These are phyloP conservation scores for Phyllosticta citribraziliensis DNA, from an alignment of 2,329 filamentous ascomycete species.

Conservation along the genomic window DNA sequence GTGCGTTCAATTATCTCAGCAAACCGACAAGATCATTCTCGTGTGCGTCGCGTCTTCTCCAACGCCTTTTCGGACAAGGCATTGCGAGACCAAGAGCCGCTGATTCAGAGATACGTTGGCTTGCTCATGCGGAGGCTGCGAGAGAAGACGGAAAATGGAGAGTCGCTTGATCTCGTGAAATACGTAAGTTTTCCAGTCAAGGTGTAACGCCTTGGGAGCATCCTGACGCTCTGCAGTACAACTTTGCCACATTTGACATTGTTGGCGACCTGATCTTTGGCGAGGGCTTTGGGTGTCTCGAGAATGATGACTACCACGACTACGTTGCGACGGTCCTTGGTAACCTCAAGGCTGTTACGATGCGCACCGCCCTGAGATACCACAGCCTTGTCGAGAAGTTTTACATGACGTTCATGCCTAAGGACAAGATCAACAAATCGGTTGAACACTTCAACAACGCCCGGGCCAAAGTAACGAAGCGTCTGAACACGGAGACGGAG, in stretches of 20 bases:
- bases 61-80: slow-evolving; percentile 33
- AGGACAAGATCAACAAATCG: not conserved
- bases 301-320: slow-evolving; percentile 9
- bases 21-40: slow-evolving; percentile 29
- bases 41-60: slow-evolving; percentile 29
- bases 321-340: slow-evolving; percentile 2
- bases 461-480: not conserved
- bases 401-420: slow-evolving; percentile 26
- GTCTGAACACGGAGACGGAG: not conserved
- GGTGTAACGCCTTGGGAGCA: slow-evolving; percentile 11
- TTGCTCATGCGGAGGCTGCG: slow-evolving; percentile 30
- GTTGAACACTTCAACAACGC: slow-evolving; percentile 18
- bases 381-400: slow-evolving; percentile 23
- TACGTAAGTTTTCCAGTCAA: slow-evolving; percentile 9
- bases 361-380: slow-evolving; percentile 20
- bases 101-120: slow-evolving; percentile 31
- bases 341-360: not conserved
- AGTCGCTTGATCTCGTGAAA: slow-evolving; percentile 25
- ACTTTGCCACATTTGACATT: slow-evolving; percentile 18
- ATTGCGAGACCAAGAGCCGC: slow-evolving; percentile 29
- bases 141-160: slow-evolving; percentile 22
- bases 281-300: slow-evolving; percentile 17
- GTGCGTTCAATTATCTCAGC: slow-evolving; percentile 29
- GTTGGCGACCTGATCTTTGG: slow-evolving; percentile 19
- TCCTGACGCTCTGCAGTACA: slow-evolving; percentile 12